Percentiles rank a stretch among this genome's conserved stretches.
Evolutionary conservation across 202 grass and related monocot genomes (phyloP).

Genomic region (Setaria italica): DNA sequence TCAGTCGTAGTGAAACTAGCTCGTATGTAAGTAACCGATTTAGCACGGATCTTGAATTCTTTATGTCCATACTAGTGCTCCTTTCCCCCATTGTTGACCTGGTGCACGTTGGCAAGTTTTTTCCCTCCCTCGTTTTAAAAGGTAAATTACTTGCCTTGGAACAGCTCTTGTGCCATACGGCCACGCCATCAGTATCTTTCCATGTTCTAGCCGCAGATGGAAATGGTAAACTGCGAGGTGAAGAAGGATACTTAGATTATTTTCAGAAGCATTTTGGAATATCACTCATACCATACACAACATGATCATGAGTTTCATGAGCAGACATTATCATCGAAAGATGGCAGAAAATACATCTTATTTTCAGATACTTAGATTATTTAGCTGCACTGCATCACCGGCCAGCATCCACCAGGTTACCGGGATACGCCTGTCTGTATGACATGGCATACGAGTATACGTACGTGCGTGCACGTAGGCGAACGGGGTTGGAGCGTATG

Average conservation of each 20-base stretch:
- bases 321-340: not conserved
- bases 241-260: not conserved
- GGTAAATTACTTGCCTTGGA: not conserved
- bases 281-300: not conserved
- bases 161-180: not conserved
- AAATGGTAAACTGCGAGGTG: not conserved
- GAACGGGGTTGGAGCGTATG: not conserved
- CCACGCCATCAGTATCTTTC: not conserved
- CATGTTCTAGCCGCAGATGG: not conserved
- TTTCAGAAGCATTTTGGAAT: not conserved
- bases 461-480: not conserved
- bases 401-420: not conserved
- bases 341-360: conserved; percentile 6
- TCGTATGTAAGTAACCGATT: conserved; percentile 35
- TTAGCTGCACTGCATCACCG: not conserved
- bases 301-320: not conserved
- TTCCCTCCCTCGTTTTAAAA: too few relatives aligned
- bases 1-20: conserved; percentile 26
- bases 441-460: not conserved
- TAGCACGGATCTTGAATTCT: not conserved
- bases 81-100: not conserved
- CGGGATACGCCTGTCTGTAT: not conserved
- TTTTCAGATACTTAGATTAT: conserved; percentile 12
- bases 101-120: not conserved
- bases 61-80: not conserved